Evolutionary conservation across 2,329 filamentous ascomycete species (phyloP).

Genomic region (Cadophora luteo-olivacea): DNA sequence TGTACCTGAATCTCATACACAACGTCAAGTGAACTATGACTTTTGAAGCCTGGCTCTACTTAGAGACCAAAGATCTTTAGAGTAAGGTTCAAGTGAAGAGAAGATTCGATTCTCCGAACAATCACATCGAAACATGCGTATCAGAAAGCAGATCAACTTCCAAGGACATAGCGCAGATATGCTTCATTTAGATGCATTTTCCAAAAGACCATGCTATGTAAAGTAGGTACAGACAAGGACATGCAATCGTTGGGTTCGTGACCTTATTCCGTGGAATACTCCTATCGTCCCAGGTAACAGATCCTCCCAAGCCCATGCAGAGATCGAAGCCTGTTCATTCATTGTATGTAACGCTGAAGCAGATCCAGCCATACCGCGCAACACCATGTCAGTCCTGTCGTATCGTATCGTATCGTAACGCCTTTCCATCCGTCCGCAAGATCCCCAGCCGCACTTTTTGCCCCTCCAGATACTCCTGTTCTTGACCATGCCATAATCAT

Average conservation of each 20-base stretch:
- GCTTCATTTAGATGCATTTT: neutral
- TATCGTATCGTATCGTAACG: constrained; percentile 9
- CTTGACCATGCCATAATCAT: constrained; percentile 22
- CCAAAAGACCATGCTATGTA: neutral
- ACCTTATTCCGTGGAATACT: neutral
- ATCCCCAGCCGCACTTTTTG: neutral
- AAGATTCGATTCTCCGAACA: too few relatives aligned
- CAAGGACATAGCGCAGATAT: neutral
- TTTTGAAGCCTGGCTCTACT: too few relatives aligned
- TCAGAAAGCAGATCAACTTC: neutral
- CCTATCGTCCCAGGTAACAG: neutral
- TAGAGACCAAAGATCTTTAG: too few relatives aligned
- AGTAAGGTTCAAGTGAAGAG: too few relatives aligned
- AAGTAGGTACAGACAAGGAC: neutral
- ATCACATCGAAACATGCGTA: too few relatives aligned
- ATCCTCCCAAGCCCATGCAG: neutral
- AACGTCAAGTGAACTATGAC: too few relatives aligned
- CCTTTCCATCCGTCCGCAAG: neutral
- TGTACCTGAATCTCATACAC: too few relatives aligned
- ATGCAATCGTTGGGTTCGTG: neutral
- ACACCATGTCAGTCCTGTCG: constrained; percentile 4
- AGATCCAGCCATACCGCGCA: neutral
- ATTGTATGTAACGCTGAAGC: constrained; percentile 3
- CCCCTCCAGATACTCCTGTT: neutral
- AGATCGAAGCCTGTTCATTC: neutral